Evolutionary conservation across 495 filamentous ascomycete species (phyloP).

Genomic region (Penicillium robsamsonii): DNA sequence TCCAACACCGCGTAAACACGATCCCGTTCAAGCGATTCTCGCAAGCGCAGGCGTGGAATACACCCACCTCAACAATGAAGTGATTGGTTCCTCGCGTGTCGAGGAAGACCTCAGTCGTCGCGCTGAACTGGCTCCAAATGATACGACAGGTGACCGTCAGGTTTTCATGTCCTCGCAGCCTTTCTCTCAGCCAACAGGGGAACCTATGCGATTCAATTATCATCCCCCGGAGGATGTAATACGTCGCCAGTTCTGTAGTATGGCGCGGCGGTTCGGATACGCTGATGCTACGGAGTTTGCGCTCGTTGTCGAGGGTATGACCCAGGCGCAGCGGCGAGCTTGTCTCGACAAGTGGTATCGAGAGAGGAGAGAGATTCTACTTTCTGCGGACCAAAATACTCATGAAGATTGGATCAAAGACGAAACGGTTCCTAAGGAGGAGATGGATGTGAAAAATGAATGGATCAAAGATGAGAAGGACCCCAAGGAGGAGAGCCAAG

Average conservation of each 20-base stretch:
- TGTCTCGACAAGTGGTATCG: constrained; percentile 82
- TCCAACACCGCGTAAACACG: constrained; percentile 48
- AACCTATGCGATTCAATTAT: constrained; percentile 60
- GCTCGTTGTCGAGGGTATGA: constrained; percentile 90
- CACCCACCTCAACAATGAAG: constrained; percentile 94
- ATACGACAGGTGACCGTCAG: constrained; percentile 47
- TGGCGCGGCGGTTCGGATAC: constrained; percentile 80
- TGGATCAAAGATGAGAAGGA: neutral
- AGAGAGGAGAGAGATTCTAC: constrained; percentile 45
- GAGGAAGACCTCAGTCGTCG: constrained; percentile 75
- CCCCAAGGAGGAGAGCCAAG: neutral
- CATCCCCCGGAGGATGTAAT: constrained; percentile 73
- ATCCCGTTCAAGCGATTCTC: constrained; percentile 87
- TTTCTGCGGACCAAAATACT: neutral
- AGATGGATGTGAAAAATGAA: neutral
- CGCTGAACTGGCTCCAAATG: constrained; percentile 61
- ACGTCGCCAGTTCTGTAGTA: constrained; percentile 84
- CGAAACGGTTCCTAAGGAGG: neutral
- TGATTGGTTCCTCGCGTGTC: constrained; percentile 82
- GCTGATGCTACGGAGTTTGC: constrained; percentile 80
- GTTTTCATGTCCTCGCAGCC: constrained; percentile 48
- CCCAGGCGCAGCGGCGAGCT: constrained; percentile 75
- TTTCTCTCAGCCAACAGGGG: constrained; percentile 1
- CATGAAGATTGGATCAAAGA: neutral
- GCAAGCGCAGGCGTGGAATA: constrained; percentile 88